These are phyloP conservation scores for Candolleomyces eurysporus DNA, from an alignment of 768 basidiomycete species.

Conservation along the genomic window DNA sequence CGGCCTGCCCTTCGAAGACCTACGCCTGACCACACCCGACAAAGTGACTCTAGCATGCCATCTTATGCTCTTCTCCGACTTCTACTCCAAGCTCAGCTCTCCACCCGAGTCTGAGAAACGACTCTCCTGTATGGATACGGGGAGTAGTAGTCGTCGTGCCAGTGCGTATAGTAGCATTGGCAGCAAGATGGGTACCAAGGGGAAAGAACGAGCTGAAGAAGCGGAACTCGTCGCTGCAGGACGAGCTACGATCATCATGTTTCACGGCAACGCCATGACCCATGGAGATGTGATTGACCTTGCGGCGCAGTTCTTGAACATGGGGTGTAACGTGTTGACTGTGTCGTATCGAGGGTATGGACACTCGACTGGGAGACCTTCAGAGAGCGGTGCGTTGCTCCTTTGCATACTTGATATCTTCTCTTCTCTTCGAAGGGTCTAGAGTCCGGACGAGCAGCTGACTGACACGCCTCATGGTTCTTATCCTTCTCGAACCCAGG, in stretches of 20 bases:
- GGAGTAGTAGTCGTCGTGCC: background rate
- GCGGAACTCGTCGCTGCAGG: background rate
- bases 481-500: slow-evolving; percentile 34
- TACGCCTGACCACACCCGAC: slow-evolving; percentile 11
- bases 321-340: slow-evolving; percentile 84
- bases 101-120: background rate
- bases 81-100: background rate
- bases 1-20: slow-evolving; percentile 7
- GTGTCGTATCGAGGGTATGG: slow-evolving; percentile 89
- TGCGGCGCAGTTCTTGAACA: slow-evolving; percentile 61
- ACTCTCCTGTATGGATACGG: background rate
- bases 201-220: background rate
- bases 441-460: too few relatives aligned
- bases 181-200: background rate
- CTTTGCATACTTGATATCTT: background rate
- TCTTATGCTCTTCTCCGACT: slow-evolving; percentile 9
- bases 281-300: slow-evolving; percentile 71
- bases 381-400: slow-evolving; percentile 60
- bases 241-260: slow-evolving; percentile 76
- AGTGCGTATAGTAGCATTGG: background rate
- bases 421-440: background rate
- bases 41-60: slow-evolving; percentile 8
- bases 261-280: slow-evolving; percentile 82
- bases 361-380: slow-evolving; percentile 71
- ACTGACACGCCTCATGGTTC: too few relatives aligned